These are phyloP conservation scores for Hansfordia pulvinata DNA, from an alignment of 2,329 filamentous ascomycete species.

Conservation along the genomic window DNA sequence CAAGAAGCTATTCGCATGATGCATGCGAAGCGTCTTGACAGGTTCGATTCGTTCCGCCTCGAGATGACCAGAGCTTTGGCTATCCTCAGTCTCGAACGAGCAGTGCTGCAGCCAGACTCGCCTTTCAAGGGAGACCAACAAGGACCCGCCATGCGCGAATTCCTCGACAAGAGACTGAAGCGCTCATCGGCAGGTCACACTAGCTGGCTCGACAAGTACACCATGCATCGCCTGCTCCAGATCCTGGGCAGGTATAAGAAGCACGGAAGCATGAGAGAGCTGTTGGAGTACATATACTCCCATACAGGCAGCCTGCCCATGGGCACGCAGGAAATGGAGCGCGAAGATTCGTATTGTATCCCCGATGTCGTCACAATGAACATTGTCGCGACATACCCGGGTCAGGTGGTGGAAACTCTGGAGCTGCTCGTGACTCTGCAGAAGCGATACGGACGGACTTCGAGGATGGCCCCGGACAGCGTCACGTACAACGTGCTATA, in stretches of 20 bases:
- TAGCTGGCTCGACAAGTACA: conserved; percentile 13
- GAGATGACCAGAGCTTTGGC: conserved; percentile 11
- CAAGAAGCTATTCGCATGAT: conserved; percentile 30
- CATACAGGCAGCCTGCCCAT: no score
- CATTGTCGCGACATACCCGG: conserved; percentile 13
- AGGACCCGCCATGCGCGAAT: conserved; percentile 4
- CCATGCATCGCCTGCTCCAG: conserved; percentile 15
- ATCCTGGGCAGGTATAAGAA: conserved; percentile 8
- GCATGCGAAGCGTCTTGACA: conserved; percentile 8
- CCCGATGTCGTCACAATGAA: conserved; percentile 13
- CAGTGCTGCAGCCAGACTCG: not conserved
- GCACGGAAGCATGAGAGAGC: conserved; percentile 7
- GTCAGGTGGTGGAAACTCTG: conserved; percentile 5
- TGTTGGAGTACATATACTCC: no score
- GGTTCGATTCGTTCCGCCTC: conserved; percentile 7
- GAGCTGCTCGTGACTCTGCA: conserved; percentile 6
- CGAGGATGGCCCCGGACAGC: no score
- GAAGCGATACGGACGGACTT: no score
- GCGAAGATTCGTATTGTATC: no score
- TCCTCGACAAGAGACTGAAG: conserved; percentile 8
- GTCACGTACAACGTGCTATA: conserved; percentile 14
- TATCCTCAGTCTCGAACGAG: conserved; percentile 8
- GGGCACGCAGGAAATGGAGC: conserved; percentile 2
- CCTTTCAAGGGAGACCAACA: not conserved
- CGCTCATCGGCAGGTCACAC: conserved; percentile 10